Percentiles rank a stretch among this genome's conserved stretches.
phyloP scores from a whole-genome alignment of 352 stramenopile genomes.

The Pythium phragmiticola region DNA sequence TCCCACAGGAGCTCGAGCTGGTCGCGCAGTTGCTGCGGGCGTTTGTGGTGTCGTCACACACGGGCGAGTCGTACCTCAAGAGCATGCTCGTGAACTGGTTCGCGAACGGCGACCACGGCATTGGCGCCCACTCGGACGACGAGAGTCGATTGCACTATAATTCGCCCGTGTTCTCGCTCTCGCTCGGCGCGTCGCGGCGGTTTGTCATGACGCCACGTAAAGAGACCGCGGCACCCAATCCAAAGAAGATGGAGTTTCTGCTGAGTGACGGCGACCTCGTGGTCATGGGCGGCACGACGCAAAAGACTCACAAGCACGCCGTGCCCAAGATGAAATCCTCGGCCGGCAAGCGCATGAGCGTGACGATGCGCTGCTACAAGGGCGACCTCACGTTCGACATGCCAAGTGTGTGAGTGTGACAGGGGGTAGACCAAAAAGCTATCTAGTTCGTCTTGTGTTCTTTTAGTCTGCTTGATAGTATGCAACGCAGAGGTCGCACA shows the following conservation, averaged over 20 bases:
- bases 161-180: constrained; percentile 65
- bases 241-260: constrained; percentile 47
- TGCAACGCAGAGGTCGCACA: no score
- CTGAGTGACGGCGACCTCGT: constrained; percentile 74
- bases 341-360: constrained; percentile 41
- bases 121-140: constrained; percentile 77
- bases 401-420: background rate
- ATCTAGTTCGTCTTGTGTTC: no score
- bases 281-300: constrained; percentile 77
- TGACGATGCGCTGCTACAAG: constrained; percentile 60
- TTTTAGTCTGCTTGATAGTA: no score
- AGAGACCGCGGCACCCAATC: constrained; percentile 15
- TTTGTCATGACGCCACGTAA: constrained; percentile 65
- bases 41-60: constrained; percentile 36
- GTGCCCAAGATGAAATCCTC: constrained; percentile 67
- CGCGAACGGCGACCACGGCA: constrained; percentile 71
- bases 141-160: constrained; percentile 54
- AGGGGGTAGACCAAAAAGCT: background rate
- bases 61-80: constrained; percentile 19
- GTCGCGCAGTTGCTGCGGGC: constrained; percentile 45
- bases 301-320: constrained; percentile 81
- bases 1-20: constrained; percentile 35
- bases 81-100: constrained; percentile 83
- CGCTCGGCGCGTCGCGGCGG: constrained; percentile 58
- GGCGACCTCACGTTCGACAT: constrained; percentile 8